Evolutionary conservation across 768 basidiomycete genomes (phyloP).

Genomic region (Boletus vermiculosoides): DNA sequence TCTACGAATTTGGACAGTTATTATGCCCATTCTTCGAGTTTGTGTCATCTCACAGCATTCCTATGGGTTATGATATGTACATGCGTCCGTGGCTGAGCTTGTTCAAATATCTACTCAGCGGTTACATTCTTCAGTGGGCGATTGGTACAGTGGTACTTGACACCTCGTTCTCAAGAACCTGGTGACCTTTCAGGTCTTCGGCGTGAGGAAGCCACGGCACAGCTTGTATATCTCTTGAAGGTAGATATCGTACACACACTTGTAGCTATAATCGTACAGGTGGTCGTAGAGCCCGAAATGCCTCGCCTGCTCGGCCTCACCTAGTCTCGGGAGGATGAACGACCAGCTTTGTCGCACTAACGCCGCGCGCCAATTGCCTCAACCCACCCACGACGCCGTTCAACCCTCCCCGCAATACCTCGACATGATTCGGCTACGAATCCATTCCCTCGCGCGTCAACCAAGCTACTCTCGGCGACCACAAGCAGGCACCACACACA

Average conservation of each 20-base stretch:
- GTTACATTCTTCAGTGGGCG: background rate
- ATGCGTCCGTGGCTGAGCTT: background rate
- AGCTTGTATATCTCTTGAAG: too few species aligned
- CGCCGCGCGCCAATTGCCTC: constrained; percentile 28
- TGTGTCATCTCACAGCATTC: too few species aligned
- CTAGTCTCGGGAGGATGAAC: too few species aligned
- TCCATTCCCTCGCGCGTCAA: background rate
- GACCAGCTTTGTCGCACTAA: constrained; percentile 39
- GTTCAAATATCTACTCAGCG: background rate
- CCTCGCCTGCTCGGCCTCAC: background rate
- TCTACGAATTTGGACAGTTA: too few species aligned
- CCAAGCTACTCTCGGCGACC: background rate
- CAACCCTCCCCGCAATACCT: constrained; percentile 39
- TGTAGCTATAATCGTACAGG: too few species aligned
- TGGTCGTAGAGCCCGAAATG: background rate
- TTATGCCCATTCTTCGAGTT: too few species aligned
- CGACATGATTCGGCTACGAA: constrained; percentile 36
- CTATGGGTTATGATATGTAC: background rate
- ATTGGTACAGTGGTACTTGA: background rate
- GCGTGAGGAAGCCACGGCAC: background rate
- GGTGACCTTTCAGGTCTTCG: too few species aligned
- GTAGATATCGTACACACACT: too few species aligned
- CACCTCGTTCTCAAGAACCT: too few species aligned
- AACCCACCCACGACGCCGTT: constrained; percentile 34
- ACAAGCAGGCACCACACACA: background rate